Evolutionary conservation across 73 alveolate species (phyloP).

Genomic region (Paramecium caudatum): DNA sequence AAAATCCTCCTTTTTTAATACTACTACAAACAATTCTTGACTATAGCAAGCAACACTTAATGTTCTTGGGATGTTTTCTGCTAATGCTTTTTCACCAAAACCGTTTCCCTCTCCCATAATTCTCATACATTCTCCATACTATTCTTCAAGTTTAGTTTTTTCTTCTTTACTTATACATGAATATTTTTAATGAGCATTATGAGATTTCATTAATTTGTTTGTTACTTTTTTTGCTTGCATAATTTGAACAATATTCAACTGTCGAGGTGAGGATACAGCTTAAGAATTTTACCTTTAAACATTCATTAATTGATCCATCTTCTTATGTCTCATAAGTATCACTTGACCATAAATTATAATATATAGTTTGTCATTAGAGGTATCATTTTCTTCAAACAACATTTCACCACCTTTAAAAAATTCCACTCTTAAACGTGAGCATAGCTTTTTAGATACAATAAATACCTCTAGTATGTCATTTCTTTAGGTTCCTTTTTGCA

Average conservation of each 20-base stretch:
- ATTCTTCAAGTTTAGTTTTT: background rate
- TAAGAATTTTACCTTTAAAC: background rate
- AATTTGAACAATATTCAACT: constrained; percentile 2
- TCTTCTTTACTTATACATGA: constrained; percentile 7
- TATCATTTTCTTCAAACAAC: constrained; percentile 43
- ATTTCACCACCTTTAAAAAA: constrained; percentile 64
- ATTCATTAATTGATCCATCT: constrained; percentile 26
- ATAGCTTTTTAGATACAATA: background rate
- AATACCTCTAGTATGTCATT: constrained; percentile 47
- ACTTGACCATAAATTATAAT: constrained; percentile 53
- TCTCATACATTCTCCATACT: constrained; percentile 27
- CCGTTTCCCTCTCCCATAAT: constrained; percentile 40
- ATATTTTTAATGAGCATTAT: constrained; percentile 6
- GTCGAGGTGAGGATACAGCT: background rate
- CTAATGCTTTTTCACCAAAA: constrained; percentile 56
- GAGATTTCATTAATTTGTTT: background rate
- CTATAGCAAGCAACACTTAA: constrained; percentile 65
- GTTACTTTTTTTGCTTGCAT: constrained; percentile 14
- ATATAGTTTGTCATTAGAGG: constrained; percentile 56
- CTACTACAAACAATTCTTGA: constrained; percentile 29
- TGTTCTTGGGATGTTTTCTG: constrained; percentile 59
- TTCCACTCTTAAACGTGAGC: constrained; percentile 58
- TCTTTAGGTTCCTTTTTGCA: constrained; percentile 27
- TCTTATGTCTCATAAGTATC: constrained; percentile 28
- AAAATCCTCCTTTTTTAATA: constrained; percentile 57